These are phyloP conservation scores for Vaccinium macrocarpon DNA, from an alignment of 148 eudicot genomes.

Conservation along the genomic window DNA sequence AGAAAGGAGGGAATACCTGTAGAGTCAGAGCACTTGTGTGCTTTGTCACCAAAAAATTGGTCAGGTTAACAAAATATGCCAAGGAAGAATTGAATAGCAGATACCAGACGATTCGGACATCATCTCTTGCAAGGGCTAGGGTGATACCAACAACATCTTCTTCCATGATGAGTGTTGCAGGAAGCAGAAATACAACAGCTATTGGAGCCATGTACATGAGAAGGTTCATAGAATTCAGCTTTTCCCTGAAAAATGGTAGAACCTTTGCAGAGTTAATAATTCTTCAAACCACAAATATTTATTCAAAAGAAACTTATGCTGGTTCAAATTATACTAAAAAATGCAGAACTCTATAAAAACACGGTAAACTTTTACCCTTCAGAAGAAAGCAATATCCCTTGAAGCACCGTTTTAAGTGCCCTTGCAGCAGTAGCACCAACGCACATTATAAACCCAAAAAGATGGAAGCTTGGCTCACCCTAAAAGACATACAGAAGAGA, in stretches of 20 bases:
- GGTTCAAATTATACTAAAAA: background rate
- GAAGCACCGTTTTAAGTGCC: conserved; percentile 85
- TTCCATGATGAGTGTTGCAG: conserved; percentile 81
- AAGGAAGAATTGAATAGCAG: conserved; percentile 83
- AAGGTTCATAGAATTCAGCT: conserved; percentile 92
- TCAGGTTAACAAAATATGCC: conserved; percentile 90
- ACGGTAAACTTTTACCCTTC: conserved; percentile 59
- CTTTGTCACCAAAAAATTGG: conserved; percentile 93
- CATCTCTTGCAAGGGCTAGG: conserved; percentile 75
- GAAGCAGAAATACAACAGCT: conserved; percentile 84
- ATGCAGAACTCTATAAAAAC: background rate
- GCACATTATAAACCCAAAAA: conserved; percentile 89
- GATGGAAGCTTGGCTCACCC: conserved; percentile 96
- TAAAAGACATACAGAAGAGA: conserved; percentile 16
- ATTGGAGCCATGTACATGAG: conserved; percentile 94
- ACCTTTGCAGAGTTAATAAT: background rate
- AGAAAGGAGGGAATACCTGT: conserved; percentile 54
- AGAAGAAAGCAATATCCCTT: conserved; percentile 92
- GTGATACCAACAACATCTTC: conserved; percentile 86
- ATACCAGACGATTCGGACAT: conserved; percentile 72
- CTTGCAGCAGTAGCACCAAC: conserved; percentile 95
- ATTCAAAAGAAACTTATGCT: conserved; percentile 2
- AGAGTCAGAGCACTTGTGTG: conserved; percentile 96
- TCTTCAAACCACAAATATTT: background rate
- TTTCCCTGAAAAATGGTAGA: conserved; percentile 48